A percentile compares a stretch with the other conserved stretches of the same genome.
Evolutionary conservation across 768 basidiomycete species (phyloP).

Genomic region (Dioszegia crocea): DNA sequence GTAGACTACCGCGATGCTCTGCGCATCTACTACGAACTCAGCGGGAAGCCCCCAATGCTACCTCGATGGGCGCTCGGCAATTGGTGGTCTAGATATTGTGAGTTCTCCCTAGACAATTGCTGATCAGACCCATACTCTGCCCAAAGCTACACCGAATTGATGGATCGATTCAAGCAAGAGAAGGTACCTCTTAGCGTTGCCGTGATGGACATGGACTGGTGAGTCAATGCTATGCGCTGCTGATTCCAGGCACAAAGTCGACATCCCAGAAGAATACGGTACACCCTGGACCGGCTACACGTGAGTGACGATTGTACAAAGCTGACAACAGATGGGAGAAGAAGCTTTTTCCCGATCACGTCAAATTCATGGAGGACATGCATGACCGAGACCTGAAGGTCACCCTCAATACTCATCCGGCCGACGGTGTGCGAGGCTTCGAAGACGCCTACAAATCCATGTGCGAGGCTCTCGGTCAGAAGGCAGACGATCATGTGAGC

Average conservation of each 20-base stretch:
- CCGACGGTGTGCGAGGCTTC: constrained; percentile 29
- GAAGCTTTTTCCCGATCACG: constrained; percentile 34
- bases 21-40: constrained; percentile 19
- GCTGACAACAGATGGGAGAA: constrained; percentile 24
- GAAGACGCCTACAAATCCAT: constrained; percentile 27
- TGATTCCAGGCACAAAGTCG: constrained; percentile 18
- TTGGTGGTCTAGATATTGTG: constrained; percentile 36
- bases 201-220: constrained; percentile 37
- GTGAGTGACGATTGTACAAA: constrained; percentile 1
- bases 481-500: constrained; percentile 14
- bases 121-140: constrained; percentile 21
- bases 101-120: not conserved
- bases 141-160: constrained; percentile 21
- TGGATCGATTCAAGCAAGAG: constrained; percentile 34
- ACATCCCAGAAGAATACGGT: constrained; percentile 18
- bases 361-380: constrained; percentile 25
- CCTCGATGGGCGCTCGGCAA: constrained; percentile 33
- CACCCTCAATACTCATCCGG: constrained; percentile 31
- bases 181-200: constrained; percentile 28
- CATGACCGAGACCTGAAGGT: constrained; percentile 26
- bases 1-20: constrained; percentile 24
- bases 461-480: constrained; percentile 24
- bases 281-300: constrained; percentile 35
- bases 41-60: constrained; percentile 21
- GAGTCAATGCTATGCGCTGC: not conserved